These are phyloP conservation scores for Coemansia sp. DNA, from an alignment of 192 early-diverging fungal genomes.

Conservation along the genomic window DNA sequence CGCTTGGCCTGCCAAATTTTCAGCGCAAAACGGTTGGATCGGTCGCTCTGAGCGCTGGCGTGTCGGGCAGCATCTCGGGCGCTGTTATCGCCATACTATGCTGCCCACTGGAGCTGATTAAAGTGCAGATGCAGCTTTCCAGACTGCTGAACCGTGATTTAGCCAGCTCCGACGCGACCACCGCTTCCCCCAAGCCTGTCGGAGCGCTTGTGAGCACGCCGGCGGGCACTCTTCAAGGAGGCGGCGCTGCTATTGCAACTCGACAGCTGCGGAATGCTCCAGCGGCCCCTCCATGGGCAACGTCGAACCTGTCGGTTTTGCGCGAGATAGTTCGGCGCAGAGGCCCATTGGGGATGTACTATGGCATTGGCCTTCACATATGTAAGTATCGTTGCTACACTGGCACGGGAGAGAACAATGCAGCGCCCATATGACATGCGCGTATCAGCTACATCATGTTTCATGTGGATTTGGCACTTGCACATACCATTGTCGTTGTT, in stretches of 20 bases:
- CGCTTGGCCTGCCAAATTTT: slow-evolving; percentile 28
- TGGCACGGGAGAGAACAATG: neutral
- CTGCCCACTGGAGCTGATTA: slow-evolving; percentile 76
- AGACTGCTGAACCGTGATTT: slow-evolving; percentile 49
- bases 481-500: neutral
- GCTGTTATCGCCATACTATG: slow-evolving; percentile 66
- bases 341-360: slow-evolving; percentile 41
- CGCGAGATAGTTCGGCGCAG: slow-evolving; percentile 41
- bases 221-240: neutral
- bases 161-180: neutral
- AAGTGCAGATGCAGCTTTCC: slow-evolving; percentile 72
- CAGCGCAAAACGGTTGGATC: slow-evolving; percentile 44
- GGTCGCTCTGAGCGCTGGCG: slow-evolving; percentile 49
- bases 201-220: neutral
- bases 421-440: neutral
- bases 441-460: slow-evolving; percentile 1
- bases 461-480: neutral
- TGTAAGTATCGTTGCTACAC: slow-evolving; percentile 22
- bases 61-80: slow-evolving; percentile 62
- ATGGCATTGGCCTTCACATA: slow-evolving; percentile 43
- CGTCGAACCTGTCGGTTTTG: slow-evolving; percentile 39
- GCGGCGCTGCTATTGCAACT: neutral
- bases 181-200: slow-evolving; percentile 17
- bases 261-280: slow-evolving; percentile 4
- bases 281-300: slow-evolving; percentile 26